Base-by-base conservation (phyloP, 495 filamentous ascomycete genomes). In the Talaromyces borbonicus region DNA sequence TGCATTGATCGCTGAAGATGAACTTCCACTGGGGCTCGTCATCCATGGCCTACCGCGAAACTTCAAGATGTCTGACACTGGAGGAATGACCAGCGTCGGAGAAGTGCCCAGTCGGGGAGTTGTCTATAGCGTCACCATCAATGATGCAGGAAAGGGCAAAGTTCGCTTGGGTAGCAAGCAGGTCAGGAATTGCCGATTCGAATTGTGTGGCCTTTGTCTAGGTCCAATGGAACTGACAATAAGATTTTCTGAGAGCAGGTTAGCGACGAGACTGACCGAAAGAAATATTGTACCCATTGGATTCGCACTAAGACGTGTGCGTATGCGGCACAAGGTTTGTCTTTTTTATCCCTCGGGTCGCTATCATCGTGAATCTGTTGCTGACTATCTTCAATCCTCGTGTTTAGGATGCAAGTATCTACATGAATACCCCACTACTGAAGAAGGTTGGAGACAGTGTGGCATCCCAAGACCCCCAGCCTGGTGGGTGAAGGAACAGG, bases 251-350 rank as follows among this genome's bases (percentile, higher is more conserved):
- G n/a, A n/a, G n/a, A 25, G 20, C 14, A 48, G 15, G 25, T 9
- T 12, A 30, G 46, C 15, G n/a, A 19, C 33, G 35, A 15, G 8
- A 29, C 29, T 2, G 9, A 22, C 5, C n/a, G 77, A 63, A 95
- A 95, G 57, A 65, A 80, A 38, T 92, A 83, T 60, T 94, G 89
- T 66, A 85, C 84, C 27, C 84, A 87, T 60, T 95, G 86, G 85
- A 79, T 94, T 33, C 79, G 83, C 49, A 80, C 80, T 36, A 88
- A 88, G 25, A 77, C 83, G 42, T 95, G 89, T 60, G 84, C 84
- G 54, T 95, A 84, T 61, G 78, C 72, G 29, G 84, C 90, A 58
- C 80, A 88, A 55, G 88, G 68, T 65, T 53, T 32, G 61, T 25
- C 16, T 14, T 14, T 41, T 35, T 35, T 5, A 15, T 26, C 5